These are phyloP conservation scores for Blastomyces silverae DNA, from an alignment of 2,329 filamentous ascomycete genomes.

Conservation along the genomic window DNA sequence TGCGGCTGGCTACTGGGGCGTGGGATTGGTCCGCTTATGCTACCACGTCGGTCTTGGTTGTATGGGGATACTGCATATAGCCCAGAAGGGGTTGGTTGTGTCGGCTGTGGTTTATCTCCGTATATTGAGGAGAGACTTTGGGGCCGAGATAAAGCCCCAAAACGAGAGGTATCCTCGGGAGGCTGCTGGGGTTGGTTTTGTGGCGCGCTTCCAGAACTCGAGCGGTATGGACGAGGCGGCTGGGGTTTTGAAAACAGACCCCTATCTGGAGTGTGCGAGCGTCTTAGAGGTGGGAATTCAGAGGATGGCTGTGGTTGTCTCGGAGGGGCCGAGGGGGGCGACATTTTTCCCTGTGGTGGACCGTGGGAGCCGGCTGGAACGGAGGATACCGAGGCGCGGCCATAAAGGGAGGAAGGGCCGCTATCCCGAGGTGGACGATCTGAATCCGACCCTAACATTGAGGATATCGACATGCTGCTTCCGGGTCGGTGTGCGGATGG, in stretches of 20 bases:
- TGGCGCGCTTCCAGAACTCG: conserved; percentile 32
- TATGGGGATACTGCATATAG: conserved; percentile 32
- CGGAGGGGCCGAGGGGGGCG: conserved; percentile 36
- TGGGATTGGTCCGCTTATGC: conserved; percentile 39
- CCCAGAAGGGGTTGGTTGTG: conserved; percentile 33
- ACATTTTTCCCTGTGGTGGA: conserved; percentile 34
- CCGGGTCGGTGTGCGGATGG: conserved; percentile 49
- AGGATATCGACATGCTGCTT: conserved; percentile 68
- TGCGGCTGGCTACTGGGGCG: conserved; percentile 40
- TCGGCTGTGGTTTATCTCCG: conserved; percentile 31
- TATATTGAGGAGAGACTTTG: conserved; percentile 29
- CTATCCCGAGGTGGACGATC: conserved; percentile 44
- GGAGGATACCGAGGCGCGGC: conserved; percentile 39
- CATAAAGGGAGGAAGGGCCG: conserved; percentile 43
- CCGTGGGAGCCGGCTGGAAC: conserved; percentile 15
- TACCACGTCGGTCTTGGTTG: conserved; percentile 37
- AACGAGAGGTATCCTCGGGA: conserved; percentile 30
- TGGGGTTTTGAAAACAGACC: conserved; percentile 46
- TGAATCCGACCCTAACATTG: conserved; percentile 56
- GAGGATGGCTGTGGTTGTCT: conserved; percentile 44
- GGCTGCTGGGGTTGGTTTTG: conserved; percentile 20
- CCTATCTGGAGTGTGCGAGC: conserved; percentile 68
- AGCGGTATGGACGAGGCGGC: conserved; percentile 32
- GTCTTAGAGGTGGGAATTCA: conserved; percentile 57
- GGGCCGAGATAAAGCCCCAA: conserved; percentile 29